These are phyloP conservation scores for Penicillium egyptiacum DNA, from an alignment of 495 filamentous ascomycete genomes.

Conservation along the genomic window DNA sequence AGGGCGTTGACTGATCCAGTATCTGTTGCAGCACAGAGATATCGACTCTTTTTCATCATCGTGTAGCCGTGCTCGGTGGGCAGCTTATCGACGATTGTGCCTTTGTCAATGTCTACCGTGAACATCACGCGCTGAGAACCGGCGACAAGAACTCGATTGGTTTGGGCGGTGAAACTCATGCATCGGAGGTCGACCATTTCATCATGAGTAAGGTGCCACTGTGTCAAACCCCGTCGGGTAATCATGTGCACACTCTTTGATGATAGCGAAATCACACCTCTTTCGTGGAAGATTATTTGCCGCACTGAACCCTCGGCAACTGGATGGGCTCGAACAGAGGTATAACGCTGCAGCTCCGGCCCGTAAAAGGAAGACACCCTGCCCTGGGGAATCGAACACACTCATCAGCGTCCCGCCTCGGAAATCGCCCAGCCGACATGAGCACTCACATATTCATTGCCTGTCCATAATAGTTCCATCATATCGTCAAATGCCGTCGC, in stretches of 20 bases:
- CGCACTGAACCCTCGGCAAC: slow-evolving; percentile 67
- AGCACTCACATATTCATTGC: slow-evolving; percentile 76
- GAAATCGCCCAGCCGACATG: neutral
- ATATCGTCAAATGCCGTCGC: slow-evolving; percentile 82
- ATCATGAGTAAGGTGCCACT: slow-evolving; percentile 80
- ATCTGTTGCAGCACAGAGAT: slow-evolving; percentile 87
- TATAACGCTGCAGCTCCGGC: slow-evolving; percentile 73
- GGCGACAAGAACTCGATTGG: slow-evolving; percentile 80
- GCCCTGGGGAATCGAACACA: slow-evolving; percentile 53
- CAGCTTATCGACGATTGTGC: slow-evolving; percentile 71
- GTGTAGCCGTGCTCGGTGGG: slow-evolving; percentile 73
- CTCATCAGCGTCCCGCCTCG: slow-evolving; percentile 1
- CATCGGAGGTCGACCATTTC: slow-evolving; percentile 82
- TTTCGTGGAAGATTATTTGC: slow-evolving; percentile 83
- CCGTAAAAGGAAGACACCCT: slow-evolving; percentile 83
- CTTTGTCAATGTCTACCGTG: slow-evolving; percentile 84
- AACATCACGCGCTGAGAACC: slow-evolving; percentile 87
- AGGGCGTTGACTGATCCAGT: slow-evolving; percentile 84
- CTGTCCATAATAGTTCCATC: slow-evolving; percentile 88
- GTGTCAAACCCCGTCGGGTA: slow-evolving; percentile 69
- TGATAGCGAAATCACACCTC: slow-evolving; percentile 78
- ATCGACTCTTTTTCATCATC: slow-evolving; percentile 85
- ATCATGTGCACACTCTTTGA: slow-evolving; percentile 82
- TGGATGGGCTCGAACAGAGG: slow-evolving; percentile 71
- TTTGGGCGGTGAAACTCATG: slow-evolving; percentile 91